Percentiles rank a stretch among this genome's conserved stretches.
Conservation (phyloP, 345 rosid species). For the Syzygium grande region DNA sequence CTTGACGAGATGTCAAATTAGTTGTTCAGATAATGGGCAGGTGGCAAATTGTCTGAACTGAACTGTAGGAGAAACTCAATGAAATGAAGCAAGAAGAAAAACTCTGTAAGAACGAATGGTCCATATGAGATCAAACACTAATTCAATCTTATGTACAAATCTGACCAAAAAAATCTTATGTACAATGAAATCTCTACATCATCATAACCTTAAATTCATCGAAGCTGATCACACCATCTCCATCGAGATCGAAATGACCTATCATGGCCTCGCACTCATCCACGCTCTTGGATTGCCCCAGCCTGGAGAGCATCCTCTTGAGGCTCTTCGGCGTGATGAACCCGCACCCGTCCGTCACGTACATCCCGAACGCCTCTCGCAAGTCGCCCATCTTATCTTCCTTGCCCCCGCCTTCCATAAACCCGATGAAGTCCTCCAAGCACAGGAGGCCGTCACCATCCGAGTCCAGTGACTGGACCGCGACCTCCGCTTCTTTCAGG, state of each 20-base stretch:
- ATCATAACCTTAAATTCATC: conserved; percentile 42
- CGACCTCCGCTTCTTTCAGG: conserved; percentile 22
- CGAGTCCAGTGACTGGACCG: conserved; percentile 19
- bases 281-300: conserved; percentile 29
- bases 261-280: conserved; percentile 42
- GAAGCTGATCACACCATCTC: conserved; percentile 46
- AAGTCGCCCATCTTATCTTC: conserved; percentile 37
- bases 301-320: conserved; percentile 30
- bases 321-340: conserved; percentile 29
- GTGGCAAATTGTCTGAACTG: background rate
- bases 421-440: conserved; percentile 29
- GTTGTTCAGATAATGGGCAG: background rate
- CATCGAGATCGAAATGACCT: background rate
- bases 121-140: background rate
- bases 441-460: conserved; percentile 44
- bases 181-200: conserved; percentile 5
- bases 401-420: conserved; percentile 36
- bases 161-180: background rate
- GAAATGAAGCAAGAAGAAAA: background rate
- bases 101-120: background rate
- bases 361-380: conserved; percentile 38
- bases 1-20: background rate
- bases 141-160: background rate
- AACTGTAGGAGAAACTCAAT: background rate
- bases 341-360: conserved; percentile 34